These are phyloP conservation scores for Haplosporangium sp. DNA, from an alignment of 371 early-diverging fungal genomes.

Conservation along the genomic window DNA sequence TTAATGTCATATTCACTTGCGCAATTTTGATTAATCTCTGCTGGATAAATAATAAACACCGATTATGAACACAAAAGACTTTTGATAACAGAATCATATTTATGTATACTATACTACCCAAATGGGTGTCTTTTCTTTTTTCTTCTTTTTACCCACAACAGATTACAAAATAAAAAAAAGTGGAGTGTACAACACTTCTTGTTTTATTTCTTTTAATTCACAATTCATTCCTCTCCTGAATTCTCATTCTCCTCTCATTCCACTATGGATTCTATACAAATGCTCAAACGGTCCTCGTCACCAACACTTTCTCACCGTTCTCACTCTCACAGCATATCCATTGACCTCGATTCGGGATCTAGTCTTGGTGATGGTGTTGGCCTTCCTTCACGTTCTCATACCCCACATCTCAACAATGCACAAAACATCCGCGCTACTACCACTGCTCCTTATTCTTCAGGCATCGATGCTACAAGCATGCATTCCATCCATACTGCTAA, in stretches of 20 bases:
- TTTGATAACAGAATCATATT: too few relatives aligned
- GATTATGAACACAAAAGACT: too few relatives aligned
- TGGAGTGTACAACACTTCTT: too few relatives aligned
- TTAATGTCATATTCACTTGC: too few relatives aligned
- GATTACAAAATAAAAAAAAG: too few relatives aligned
- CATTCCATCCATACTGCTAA: slow-evolving; percentile 18
- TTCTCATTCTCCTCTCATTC: background rate
- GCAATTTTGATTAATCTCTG: too few relatives aligned
- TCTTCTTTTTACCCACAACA: too few relatives aligned
- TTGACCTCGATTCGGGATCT: slow-evolving; percentile 13
- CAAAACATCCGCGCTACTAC: background rate
- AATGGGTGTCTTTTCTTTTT: too few relatives aligned
- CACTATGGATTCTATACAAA: slow-evolving; percentile 25
- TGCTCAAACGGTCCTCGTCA: slow-evolving; percentile 15
- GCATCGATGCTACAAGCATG: background rate
- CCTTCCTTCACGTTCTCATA: background rate
- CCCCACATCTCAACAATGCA: slow-evolving; percentile 4
- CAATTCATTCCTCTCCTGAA: too few relatives aligned
- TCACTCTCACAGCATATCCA: slow-evolving; percentile 16
- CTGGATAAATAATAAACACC: too few relatives aligned
- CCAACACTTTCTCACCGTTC: slow-evolving; percentile 34
- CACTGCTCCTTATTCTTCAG: background rate
- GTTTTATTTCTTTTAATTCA: too few relatives aligned
- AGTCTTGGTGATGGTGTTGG: background rate
- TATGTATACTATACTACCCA: too few relatives aligned